These are phyloP conservation scores for Elongisporangium anandrum DNA, from an alignment of 352 stramenopile genomes.

Conservation along the genomic window DNA sequence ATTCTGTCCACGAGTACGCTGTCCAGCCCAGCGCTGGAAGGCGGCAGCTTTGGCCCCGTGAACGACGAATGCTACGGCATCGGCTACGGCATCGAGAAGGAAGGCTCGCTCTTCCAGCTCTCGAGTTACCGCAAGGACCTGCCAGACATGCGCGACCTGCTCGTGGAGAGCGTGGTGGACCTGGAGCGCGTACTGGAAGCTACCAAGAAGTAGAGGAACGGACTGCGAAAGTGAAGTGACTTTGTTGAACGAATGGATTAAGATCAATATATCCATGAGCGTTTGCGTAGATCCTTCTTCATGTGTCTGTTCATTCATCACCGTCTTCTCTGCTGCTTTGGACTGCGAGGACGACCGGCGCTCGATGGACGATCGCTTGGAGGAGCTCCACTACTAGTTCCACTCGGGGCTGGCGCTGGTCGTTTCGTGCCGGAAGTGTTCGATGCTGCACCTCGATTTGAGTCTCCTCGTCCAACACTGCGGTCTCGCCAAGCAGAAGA, in stretches of 20 bases:
- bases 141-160: conserved; percentile 61
- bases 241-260: too few relatives aligned
- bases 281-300: too few relatives aligned
- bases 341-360: conserved; percentile 26
- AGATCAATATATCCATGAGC: too few relatives aligned
- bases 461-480: conserved; percentile 20
- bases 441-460: conserved; percentile 5
- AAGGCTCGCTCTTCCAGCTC: conserved; percentile 83
- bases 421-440: conserved; percentile 1
- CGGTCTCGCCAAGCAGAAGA: conserved; percentile 38
- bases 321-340: conserved; percentile 29
- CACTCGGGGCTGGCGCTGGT: conserved; percentile 7
- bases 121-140: conserved; percentile 81
- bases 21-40: conserved; percentile 76
- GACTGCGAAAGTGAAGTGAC: too few relatives aligned
- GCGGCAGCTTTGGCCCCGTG: conserved; percentile 87
- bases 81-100: conserved; percentile 83
- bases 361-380: conserved; percentile 20
- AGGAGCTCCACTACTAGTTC: conserved; percentile 1
- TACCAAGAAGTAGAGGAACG: conserved; percentile 21
- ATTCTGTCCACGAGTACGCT: conserved; percentile 90
- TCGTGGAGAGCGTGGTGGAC: conserved; percentile 69
- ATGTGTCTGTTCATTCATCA: too few relatives aligned
- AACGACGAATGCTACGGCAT: conserved; percentile 89
- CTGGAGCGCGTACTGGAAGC: conserved; percentile 59